Evolutionary conservation across 2,329 filamentous ascomycete species (phyloP).

Genomic region (Fusarium sp.): DNA sequence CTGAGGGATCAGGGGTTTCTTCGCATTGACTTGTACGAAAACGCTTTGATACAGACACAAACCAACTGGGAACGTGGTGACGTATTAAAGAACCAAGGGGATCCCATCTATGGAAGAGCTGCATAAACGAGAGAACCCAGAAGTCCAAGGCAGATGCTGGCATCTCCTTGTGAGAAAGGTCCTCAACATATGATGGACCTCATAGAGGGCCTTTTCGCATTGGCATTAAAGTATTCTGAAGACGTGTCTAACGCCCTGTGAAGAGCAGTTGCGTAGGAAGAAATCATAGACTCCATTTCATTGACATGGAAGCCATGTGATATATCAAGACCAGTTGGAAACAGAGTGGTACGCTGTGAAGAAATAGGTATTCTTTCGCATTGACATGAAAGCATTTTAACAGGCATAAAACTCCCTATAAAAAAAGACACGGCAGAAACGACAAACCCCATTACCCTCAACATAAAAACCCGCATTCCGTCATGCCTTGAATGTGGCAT

Average conservation of each 20-base stretch:
- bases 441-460: slow-evolving; percentile 19
- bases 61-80: background rate
- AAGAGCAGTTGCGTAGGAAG: background rate
- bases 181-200: background rate
- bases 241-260: slow-evolving; percentile 2
- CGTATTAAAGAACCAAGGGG: background rate
- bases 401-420: slow-evolving; percentile 13
- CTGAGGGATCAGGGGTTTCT: background rate
- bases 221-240: background rate
- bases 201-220: background rate
- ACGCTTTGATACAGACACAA: background rate
- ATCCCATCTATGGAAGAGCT: background rate
- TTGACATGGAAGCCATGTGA: background rate
- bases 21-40: background rate
- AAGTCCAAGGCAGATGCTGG: background rate
- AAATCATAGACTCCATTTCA: no score
- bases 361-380: background rate
- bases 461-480: slow-evolving; percentile 25
- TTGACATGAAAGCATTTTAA: slow-evolving; percentile 16
- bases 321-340: background rate
- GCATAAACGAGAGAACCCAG: background rate
- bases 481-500: slow-evolving; percentile 19
- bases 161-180: background rate
- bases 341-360: background rate
- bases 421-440: slow-evolving; percentile 6